phyloP scores from a whole-genome alignment of 83 land plant species.

The Larix sibirica region DNA sequence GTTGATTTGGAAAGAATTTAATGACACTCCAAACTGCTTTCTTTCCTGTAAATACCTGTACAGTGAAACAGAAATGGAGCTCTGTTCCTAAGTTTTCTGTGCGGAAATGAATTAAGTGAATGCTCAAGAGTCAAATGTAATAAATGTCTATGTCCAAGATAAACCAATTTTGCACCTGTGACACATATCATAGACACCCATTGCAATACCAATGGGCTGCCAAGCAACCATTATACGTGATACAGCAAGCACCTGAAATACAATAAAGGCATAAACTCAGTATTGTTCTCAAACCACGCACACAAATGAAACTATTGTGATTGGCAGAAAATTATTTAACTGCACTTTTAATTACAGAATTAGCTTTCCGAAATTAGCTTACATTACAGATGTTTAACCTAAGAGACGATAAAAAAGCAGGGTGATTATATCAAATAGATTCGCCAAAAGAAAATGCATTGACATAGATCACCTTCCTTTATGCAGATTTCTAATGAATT shows the following conservation, averaged over 20 bases:
- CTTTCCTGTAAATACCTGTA: constrained; percentile 87
- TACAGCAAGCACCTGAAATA: constrained; percentile 80
- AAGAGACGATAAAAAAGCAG: neutral
- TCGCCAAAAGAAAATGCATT: neutral
- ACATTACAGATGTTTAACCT: neutral
- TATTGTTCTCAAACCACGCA: neutral
- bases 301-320: neutral
- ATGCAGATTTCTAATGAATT: neutral
- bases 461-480: neutral
- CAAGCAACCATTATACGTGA: constrained; percentile 96
- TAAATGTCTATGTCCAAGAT: neutral
- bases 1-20: constrained; percentile 86
- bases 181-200: constrained; percentile 98
- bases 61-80: neutral
- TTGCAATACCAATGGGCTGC: constrained; percentile 95
- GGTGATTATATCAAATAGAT: neutral
- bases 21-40: constrained; percentile 94
- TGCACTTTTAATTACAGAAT: neutral
- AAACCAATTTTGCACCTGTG: constrained; percentile 60
- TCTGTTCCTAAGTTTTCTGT: neutral
- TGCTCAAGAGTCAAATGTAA: neutral
- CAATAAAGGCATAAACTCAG: neutral
- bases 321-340: neutral
- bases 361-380: neutral
- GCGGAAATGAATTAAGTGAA: neutral